Evolutionary conservation across 306 rosid genomes (phyloP).

Genomic region (Prosopis cineraria): DNA sequence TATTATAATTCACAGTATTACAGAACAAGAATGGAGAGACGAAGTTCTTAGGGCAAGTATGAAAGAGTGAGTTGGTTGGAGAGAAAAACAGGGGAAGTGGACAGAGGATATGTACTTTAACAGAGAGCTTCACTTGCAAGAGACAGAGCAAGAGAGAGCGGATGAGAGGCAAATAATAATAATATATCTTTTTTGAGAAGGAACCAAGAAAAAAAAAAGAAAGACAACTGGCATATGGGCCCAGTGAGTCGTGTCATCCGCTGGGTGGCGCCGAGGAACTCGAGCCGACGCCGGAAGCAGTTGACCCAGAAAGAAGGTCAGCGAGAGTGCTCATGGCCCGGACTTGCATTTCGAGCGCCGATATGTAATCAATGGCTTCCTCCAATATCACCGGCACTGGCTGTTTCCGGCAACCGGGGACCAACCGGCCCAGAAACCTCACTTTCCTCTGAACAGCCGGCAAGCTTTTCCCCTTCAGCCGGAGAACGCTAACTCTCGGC

Average conservation of each 20-base stretch:
- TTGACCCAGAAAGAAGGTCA: conserved; percentile 52
- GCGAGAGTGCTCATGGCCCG: conserved; percentile 81
- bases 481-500: conserved; percentile 62
- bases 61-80: neutral
- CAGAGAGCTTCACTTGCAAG: conserved; percentile 45
- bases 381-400: conserved; percentile 83
- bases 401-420: conserved; percentile 93
- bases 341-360: conserved; percentile 97
- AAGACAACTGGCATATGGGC: conserved; percentile 38
- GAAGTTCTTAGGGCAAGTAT: neutral
- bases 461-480: conserved; percentile 69
- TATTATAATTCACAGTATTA: neutral
- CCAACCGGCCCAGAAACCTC: conserved; percentile 73
- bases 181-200: neutral
- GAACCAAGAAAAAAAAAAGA: neutral
- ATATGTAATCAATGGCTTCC: conserved; percentile 83
- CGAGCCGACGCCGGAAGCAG: conserved; percentile 40
- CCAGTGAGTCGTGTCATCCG: conserved; percentile 46
- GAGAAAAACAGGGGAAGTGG: neutral
- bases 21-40: neutral
- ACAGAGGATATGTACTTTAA: conserved; percentile 42
- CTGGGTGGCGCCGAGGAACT: conserved; percentile 49
- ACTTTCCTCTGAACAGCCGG: conserved; percentile 88
- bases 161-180: neutral
- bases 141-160: neutral